Base-by-base conservation (phyloP, 2,329 filamentous ascomycete genomes). In the Ophiostoma ips region DNA sequence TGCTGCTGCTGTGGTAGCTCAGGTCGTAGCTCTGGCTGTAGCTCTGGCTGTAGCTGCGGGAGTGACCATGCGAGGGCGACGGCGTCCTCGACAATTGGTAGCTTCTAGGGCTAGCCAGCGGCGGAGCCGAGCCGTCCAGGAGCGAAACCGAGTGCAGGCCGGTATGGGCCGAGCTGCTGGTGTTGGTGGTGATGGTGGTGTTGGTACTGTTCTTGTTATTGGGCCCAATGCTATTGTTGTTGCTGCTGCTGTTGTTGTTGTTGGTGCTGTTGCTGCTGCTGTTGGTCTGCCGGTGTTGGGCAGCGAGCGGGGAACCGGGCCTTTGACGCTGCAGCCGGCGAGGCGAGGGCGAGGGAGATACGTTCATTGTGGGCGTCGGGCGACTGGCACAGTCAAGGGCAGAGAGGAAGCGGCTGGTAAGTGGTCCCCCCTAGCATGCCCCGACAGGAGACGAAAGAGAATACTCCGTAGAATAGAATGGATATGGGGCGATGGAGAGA, bases 351-450 rank as follows among this genome's bases (percentile, higher is more conserved):
- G 52, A 52, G 31, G 52, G 43, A 12, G 52, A 53, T 16, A 31
- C 41, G 31, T 50, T 53, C 35, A 43, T 53, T 13, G 43, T 41
- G 35, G 28, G 43, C 30, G 43, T 45, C 16, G 11, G 46, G 40
- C 30, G 21, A 12, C 16, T 43, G 40, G 30, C n/a, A 28, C 7
- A 15, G n/a, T n/a, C n/a, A n/a, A n/a, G n/a, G n/a, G n/a, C n/a
- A n/a, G n/a, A n/a, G n/a, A n/a, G n/a, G n/a, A n/a, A n/a, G n/a
- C n/a, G n/a, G n/a, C n/a, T 28, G 7, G 21, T 5, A 19, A 41
- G 48, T 45, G 47, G 50, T 54, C 55, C 55, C 54, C 60, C 62
- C 64, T 64, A n/a, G 63, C 64, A 67, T 66, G 57, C 62, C 59
- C n/a, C n/a, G n/a, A n/a, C n/a, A n/a, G n/a, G n/a, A n/a, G n/a